Evolutionary conservation across 371 early-diverging fungal species (phyloP).

Genomic region (Circinella umbellata): DNA sequence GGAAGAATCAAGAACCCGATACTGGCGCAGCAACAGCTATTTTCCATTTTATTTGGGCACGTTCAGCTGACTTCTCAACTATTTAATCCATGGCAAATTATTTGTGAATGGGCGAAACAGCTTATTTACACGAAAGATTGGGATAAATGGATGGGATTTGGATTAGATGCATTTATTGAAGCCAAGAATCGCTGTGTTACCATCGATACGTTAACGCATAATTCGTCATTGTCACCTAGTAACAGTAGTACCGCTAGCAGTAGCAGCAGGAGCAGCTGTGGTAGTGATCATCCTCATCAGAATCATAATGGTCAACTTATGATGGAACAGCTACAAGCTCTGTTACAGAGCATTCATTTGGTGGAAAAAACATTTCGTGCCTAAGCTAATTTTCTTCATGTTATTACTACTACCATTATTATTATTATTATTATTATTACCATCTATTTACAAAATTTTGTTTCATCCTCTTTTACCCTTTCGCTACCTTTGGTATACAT

Average conservation of each 20-base stretch:
- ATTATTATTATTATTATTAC: not conserved
- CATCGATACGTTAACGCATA: not conserved
- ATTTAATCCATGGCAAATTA: slow-evolving; percentile 30
- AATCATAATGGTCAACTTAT: slow-evolving; percentile 8
- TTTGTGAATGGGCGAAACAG: slow-evolving; percentile 42
- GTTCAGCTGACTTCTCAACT: slow-evolving; percentile 37
- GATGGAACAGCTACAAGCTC: slow-evolving; percentile 12
- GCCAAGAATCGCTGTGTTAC: slow-evolving; percentile 13
- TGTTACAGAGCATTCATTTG: slow-evolving; percentile 17
- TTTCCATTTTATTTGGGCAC: slow-evolving; percentile 38
- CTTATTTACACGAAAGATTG: slow-evolving; percentile 20
- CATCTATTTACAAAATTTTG: slow-evolving; percentile 3
- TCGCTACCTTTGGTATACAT: not conserved
- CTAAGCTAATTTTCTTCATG: not conserved
- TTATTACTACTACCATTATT: too few relatives aligned
- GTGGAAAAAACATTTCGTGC: slow-evolving; percentile 8
- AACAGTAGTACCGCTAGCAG: not conserved
- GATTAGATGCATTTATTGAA: slow-evolving; percentile 25
- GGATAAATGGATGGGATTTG: slow-evolving; percentile 26
- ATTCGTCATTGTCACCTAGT: not conserved
- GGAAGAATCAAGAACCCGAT: slow-evolving; percentile 18
- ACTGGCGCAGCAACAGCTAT: slow-evolving; percentile 28
- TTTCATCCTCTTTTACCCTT: not conserved
- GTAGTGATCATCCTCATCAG: not conserved
- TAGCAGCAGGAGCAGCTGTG: not conserved